Conservation (phyloP, 2,329 filamentous ascomycete species). For the Scortechinia acanthostroma region DNA sequence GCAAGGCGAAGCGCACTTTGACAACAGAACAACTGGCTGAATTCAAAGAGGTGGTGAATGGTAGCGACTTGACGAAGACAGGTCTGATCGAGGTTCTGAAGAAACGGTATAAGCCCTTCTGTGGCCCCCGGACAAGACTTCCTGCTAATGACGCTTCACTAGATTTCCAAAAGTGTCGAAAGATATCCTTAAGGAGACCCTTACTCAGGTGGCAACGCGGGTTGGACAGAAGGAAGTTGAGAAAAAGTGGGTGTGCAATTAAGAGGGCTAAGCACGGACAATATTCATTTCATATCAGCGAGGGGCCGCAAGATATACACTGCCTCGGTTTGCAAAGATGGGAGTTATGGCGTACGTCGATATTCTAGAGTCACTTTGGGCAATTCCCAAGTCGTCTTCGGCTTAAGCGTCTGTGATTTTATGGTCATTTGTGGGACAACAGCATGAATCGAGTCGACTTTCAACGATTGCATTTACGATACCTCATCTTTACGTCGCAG, state of each 20-base stretch:
- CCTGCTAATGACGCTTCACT: neutral
- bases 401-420: too few relatives aligned
- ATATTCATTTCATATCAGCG: too few relatives aligned
- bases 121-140: neutral
- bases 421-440: too few relatives aligned
- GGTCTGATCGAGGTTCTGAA: conserved; percentile 57
- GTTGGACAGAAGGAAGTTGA: conserved; percentile 48
- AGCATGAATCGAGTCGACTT: too few relatives aligned
- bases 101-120: conserved; percentile 23
- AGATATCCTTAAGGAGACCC: conserved; percentile 29
- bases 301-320: too few relatives aligned
- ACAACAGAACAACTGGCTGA: conserved; percentile 43
- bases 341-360: too few relatives aligned
- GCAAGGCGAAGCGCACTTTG: conserved; percentile 28
- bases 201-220: conserved; percentile 44
- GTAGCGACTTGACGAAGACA: conserved; percentile 51
- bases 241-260: conserved; percentile 47
- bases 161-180: neutral
- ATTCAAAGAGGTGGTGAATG: conserved; percentile 50
- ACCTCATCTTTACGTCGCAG: too few relatives aligned
- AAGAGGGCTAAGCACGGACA: too few relatives aligned
- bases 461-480: too few relatives aligned
- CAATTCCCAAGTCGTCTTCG: too few relatives aligned
- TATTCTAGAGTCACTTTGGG: too few relatives aligned
- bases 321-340: too few relatives aligned